A percentile compares a stretch with the other conserved stretches of the same genome.
Evolutionary conservation across 2,329 filamentous ascomycete genomes (phyloP).

Genomic region (Ascosphaera aggregata): DNA sequence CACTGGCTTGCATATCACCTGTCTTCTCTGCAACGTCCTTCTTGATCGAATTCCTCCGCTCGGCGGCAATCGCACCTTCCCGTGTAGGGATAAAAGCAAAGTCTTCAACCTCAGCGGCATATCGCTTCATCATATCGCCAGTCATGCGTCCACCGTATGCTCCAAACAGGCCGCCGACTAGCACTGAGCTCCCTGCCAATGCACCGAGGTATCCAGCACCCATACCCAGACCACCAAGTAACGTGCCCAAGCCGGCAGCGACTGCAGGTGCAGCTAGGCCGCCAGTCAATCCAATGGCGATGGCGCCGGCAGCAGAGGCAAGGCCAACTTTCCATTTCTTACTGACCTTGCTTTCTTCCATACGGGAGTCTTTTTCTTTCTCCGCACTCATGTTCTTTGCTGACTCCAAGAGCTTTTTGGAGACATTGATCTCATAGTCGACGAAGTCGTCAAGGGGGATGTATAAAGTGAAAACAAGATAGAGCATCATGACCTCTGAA

Average conservation of each 20-base stretch:
- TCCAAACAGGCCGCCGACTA: constrained; percentile 71
- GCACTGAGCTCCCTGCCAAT: constrained; percentile 53
- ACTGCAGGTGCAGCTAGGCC: constrained; percentile 57
- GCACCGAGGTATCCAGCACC: constrained; percentile 53
- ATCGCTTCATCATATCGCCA: constrained; percentile 69
- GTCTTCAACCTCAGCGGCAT: constrained; percentile 65
- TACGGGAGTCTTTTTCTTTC: constrained; percentile 49
- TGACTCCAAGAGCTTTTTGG: constrained; percentile 48
- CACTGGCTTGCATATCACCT: neutral
- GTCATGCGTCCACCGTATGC: constrained; percentile 74
- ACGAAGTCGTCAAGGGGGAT: constrained; percentile 40
- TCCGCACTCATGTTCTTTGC: constrained; percentile 59
- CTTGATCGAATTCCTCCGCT: neutral
- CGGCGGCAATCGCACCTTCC: neutral
- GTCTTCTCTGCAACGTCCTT: neutral
- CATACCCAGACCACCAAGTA: constrained; percentile 56
- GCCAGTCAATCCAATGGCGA: constrained; percentile 61
- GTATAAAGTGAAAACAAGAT: constrained; percentile 47
- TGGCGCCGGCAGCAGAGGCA: constrained; percentile 69
- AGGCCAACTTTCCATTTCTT: constrained; percentile 65
- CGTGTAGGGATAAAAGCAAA: constrained; percentile 65
- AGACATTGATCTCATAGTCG: constrained; percentile 52
- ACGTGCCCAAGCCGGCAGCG: constrained; percentile 53
- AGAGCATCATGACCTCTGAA: constrained; percentile 46
- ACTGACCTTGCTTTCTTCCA: constrained; percentile 39